Percentiles rank a stretch among this genome's conserved stretches.
phyloP scores from a whole-genome alignment of 805 yeast species.

The Saturnispora mendoncae region DNA sequence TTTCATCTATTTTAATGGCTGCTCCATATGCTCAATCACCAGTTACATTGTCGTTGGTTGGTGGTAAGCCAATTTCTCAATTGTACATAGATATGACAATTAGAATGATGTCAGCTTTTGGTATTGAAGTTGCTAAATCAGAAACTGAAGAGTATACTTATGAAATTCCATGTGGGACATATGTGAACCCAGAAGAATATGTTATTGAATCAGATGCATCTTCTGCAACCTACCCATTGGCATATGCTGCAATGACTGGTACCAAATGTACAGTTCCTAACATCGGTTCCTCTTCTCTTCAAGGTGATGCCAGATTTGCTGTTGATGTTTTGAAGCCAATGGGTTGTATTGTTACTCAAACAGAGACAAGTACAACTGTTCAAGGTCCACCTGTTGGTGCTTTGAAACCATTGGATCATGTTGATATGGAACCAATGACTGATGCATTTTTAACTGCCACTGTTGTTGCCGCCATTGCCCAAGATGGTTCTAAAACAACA shows the following conservation, averaged over 20 bases:
- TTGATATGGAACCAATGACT: constrained; percentile 99
- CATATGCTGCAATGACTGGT: constrained; percentile 95
- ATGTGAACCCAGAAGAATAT: constrained; percentile 74
- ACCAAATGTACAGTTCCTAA: constrained; percentile 88
- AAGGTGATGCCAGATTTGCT: constrained; percentile 97
- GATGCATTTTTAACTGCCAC: constrained; percentile 96
- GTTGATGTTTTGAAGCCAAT: constrained; percentile 85
- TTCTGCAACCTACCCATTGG: constrained; percentile 95
- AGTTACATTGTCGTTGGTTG: constrained; percentile 79
- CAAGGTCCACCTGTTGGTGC: constrained; percentile 72
- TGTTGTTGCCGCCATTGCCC: constrained; percentile 93
- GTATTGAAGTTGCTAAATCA: constrained; percentile 66
- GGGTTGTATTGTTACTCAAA: constrained; percentile 88
- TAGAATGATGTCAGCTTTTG: constrained; percentile 88
- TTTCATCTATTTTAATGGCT: constrained; percentile 91
- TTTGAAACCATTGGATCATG: constrained; percentile 58
- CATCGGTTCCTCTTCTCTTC: constrained; percentile 84
- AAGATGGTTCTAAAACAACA: constrained; percentile 47
- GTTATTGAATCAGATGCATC: constrained; percentile 95
- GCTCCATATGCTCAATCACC: constrained; percentile 92
- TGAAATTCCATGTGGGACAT: constrained; percentile 78
- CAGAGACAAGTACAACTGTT: constrained; percentile 82
- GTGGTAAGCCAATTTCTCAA: constrained; percentile 96
- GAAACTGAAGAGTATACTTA: constrained; percentile 72
- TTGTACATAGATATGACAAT: constrained; percentile 96